Base-by-base conservation (phyloP, 768 basidiomycete species). In the Tricholoma hemisulphureum region DNA sequence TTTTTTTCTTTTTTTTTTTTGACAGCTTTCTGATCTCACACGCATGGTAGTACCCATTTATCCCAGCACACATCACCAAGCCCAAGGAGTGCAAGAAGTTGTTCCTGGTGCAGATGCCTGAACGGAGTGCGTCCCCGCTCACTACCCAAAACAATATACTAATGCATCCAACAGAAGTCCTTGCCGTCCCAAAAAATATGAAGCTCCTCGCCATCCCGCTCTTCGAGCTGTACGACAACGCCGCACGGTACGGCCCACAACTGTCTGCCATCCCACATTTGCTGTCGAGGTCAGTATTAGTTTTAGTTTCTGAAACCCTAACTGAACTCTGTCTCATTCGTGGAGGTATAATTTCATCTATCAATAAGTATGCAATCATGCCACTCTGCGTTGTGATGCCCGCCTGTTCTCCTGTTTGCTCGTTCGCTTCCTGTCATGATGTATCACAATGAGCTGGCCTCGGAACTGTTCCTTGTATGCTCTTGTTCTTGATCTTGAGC, bases 151-250 rank as follows among this genome's bases (percentile, higher is more conserved):
- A 23, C 41, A 31, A 50, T 29, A 43, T 31, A 31, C 46, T 32
- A 28, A n/a, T 28, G 46, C 51, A 20, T 11, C 31, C 20, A 18
- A 31, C 53, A 98, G 96, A 97, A 72, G 91, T 96, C 14, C 86
- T 99, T 8, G 93, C 95, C 0, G 95, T 99, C 3, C 97, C 97
- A 0, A 93, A 92, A 75, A 99, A 99, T 73, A 98, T 98, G 96
- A 98, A 98, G 70, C 84, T 99, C 7, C 85, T 96, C 39, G 96
- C 95, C 16, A 93, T 98, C 46, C 97, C 97, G 0, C 79, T 99
- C 34, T 98, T 96, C 67, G 97, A 99, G 73, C 78, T 98, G 13
- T 99, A 98, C 69, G 97, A 98, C 71, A 99, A 99, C 59, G 91
- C 94, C 8, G 95, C 96, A 0, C 80, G 95, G 56, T 95, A 95